Base-by-base conservation (phyloP, 805 yeast species). In the Priceomyces melissophilus region DNA sequence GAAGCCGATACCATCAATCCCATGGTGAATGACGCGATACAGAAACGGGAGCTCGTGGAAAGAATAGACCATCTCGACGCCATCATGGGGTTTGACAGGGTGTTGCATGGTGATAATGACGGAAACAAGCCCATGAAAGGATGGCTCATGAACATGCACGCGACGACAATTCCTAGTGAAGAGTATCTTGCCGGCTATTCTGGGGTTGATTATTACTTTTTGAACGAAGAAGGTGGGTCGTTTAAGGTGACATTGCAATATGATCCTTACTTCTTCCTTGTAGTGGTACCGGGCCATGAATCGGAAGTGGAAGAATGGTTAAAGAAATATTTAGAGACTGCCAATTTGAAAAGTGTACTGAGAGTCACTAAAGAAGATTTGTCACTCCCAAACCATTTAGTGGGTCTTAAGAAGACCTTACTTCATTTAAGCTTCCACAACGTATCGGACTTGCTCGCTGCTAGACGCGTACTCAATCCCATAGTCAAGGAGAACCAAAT, bases 171-270 rank as follows among this genome's bases (percentile, higher is more conserved):
- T 3, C 78, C 84, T 2, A 73, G 78, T 10, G 78, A 76, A 3
- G 82, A 79, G 26, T 67, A 71, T 32, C 52, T 73, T 9, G 69
- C 77, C n/a, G 96, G 96, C 8, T 70, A 77, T 28, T 78, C 96
- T 0, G 99, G 91, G 3, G 96, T 91, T 2, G 97, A 93, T 53
- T 89, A 84, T 61, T 95, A 95, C 58, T 93, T 95, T 52, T 64
- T 93, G 6, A 98, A 90, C 59, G 96, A 87, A 54, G 97, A 90
- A 59, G 99, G 99, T 36, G 99, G 97, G 5, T 80, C 86, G 33
- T 93, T 95, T 69, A 93, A 91, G 58, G 82, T 89, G 3, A 84
- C 96, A 1, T 63, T 87, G 10, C 84, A 76, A 43, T 87, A 78
- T 57, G 89, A 87, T 51, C 99, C 99, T 0, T 93, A 93, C 60